Evolutionary conservation across 495 filamentous ascomycete species (phyloP), one percentile per base, ranked within the genome.

Genomic region (Cercophora scortea): DNA sequence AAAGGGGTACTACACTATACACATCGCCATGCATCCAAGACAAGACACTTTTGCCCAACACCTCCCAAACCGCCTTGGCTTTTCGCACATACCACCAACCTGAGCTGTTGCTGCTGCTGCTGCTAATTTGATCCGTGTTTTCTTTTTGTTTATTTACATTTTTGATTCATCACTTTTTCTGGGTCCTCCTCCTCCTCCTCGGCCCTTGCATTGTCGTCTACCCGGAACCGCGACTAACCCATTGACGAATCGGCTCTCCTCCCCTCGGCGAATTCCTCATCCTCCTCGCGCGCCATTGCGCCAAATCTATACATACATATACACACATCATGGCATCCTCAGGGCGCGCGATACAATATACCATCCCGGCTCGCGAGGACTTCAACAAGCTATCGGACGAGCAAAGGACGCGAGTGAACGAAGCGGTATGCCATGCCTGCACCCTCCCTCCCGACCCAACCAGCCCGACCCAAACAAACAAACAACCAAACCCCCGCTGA

Each of bases 311-410:
- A 3, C 43, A 19, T 44, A 45, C 34, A 50, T 36, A 9, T 8
- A 25, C 25, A 25, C 25, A 33, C 50, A 59, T 33, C 35, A 66
- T 66, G 63, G 61, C 61, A 33, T 57, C 61, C 44, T 42, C 58
- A 1, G 39, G 34, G 50, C 62, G 64, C 54, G 51, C 58, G 47
- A 60, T 64, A 55, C 65, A 68, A 54, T 68, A 68, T 52, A 64
- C 63, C 7, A 60, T 62, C 51, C 65, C 65, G 0, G 44, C 59
- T n/a, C 52, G 59, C 48, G 65, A 66, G 51, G 65, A 68, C 47
- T 68, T 59, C 45, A 68, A 61, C 59, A 66, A 66, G 43, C 53
- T 68, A 13, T 48, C 63, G 18, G 65, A 68, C 47, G 63, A 68
- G 43, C 63, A 65, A 57, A 68, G 66, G 58, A 64, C 61, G 33